Percentiles rank a stretch among this genome's conserved stretches.
phyloP scores from a whole-genome alignment of 2,329 filamentous ascomycete genomes.

The Lecanoromycetidae sp. region DNA sequence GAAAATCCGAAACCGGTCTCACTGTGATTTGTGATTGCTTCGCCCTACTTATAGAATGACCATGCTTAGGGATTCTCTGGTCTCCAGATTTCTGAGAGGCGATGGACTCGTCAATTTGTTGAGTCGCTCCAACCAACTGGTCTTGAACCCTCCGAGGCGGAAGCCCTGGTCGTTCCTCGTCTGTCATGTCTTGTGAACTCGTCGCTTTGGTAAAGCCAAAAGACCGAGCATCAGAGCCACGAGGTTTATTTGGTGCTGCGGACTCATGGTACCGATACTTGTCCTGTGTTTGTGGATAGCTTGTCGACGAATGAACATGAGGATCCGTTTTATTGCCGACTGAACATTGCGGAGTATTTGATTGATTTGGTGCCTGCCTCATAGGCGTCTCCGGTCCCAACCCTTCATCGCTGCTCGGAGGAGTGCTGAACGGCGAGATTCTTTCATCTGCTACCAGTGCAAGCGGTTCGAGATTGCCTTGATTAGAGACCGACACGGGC shows the following conservation, averaged over 20 bases:
- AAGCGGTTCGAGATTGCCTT: conserved; percentile 18
- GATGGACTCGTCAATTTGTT: not conserved
- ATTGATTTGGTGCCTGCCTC: conserved; percentile 18
- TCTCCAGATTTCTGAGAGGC: no score
- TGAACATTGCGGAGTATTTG: not conserved
- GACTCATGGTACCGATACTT: no score
- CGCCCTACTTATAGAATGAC: not conserved
- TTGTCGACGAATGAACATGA: not conserved
- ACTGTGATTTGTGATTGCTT: not conserved
- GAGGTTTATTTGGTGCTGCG: not conserved
- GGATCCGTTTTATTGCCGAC: not conserved
- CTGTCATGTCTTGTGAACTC: not conserved
- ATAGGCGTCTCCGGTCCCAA: conserved; percentile 30
- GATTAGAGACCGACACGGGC: conserved; percentile 21
- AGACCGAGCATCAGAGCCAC: conserved; percentile 1
- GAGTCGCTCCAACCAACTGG: conserved; percentile 19
- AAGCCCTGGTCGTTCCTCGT: conserved; percentile 37
- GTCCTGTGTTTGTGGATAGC: no score
- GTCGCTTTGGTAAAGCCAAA: not conserved
- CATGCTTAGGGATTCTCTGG: no score
- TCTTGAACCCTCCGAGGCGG: conserved; percentile 32
- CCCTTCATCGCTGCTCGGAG: conserved; percentile 60
- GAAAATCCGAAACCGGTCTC: not conserved
- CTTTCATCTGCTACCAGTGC: conserved; percentile 29
- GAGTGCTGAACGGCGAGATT: conserved; percentile 74